Base-by-base conservation (phyloP, 768 basidiomycete genomes). In the Mycena alexandri region DNA sequence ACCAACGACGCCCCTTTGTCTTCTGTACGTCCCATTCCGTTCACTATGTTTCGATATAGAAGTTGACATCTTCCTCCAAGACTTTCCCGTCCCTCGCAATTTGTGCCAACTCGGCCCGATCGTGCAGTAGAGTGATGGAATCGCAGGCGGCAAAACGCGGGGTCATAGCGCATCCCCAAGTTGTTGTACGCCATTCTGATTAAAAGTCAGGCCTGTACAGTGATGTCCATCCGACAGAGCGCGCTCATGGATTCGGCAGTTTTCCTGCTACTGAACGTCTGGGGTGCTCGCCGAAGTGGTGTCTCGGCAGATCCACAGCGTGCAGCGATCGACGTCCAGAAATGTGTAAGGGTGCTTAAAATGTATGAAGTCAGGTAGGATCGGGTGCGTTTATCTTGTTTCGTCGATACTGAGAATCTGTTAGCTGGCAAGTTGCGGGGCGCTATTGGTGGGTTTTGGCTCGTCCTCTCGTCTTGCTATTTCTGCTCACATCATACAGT, bases 61-160 rank as follows among this genome's bases (percentile, higher is more conserved):
- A 24, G 21, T 13, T 61, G 22, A 41, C 24, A 14, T 11, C 0
- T 10, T 0, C 24, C 22, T 65, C 9, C 6, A 34, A 69, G 41
- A 80, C 82, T 1, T 86, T 89, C 72, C 89, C 90, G 0, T 90
- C 89, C 0, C 81, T 91, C 10, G 88, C 89, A 0, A 91, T 91
- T 60, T 90, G 89, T 74, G 84, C 87, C 29, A 91, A 90, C 41
- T 81, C 90, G 4, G 87, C 90, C 1, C 81, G 90, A 10, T 88
- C 88, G 0, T 86, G 82, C 46, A 82, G 83, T 22, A 88, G 87
- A 59, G 81, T 92, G n/a, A 75, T 88, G 61, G 88, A 90, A 63
- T 76, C 79, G 17, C 80, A 81, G 51, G 51, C 74, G 19, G 46
- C 43, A 29, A 65, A 74, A 72, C 42, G 42, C 16, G 51, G 68